phyloP scores from a whole-genome alignment of 768 basidiomycete species.

The Sporobolomyces roseus region DNA sequence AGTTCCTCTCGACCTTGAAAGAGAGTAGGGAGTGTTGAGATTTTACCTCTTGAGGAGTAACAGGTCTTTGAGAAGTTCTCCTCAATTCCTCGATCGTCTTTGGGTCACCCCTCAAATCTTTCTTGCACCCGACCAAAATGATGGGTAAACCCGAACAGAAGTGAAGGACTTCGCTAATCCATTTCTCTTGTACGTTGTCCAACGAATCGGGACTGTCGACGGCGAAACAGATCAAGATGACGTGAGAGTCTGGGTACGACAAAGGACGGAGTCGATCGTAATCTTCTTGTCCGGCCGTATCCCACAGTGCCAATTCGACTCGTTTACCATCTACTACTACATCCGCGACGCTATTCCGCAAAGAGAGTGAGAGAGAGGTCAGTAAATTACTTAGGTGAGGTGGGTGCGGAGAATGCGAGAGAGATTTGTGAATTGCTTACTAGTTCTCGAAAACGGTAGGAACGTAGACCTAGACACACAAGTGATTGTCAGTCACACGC shows the following conservation, averaged over 20 bases:
- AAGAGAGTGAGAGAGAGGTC: not conserved
- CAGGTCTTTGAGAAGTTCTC: conserved; percentile 90
- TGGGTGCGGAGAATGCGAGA: not conserved
- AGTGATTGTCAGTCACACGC: not conserved
- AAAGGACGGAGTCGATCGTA: conserved; percentile 97
- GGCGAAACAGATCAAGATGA: conserved; percentile 98
- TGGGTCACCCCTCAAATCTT: conserved; percentile 89
- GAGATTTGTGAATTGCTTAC: conserved; percentile 4
- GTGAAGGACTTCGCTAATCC: conserved; percentile 98
- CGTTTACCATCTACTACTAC: conserved; percentile 98
- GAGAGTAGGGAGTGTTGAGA: not conserved
- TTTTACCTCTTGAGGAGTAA: conserved; percentile 82
- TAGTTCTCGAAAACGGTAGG: conserved; percentile 99
- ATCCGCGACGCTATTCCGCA: conserved; percentile 65
- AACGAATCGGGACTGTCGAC: conserved; percentile 96
- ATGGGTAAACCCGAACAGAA: conserved; percentile 87
- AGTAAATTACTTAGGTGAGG: not conserved
- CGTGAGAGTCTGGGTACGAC: conserved; percentile 98
- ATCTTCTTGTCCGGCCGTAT: conserved; percentile 99
- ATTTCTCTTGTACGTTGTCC: conserved; percentile 99
- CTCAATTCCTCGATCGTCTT: conserved; percentile 90
- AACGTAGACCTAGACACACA: conserved; percentile 89
- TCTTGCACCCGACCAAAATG: conserved; percentile 98
- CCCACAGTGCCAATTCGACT: conserved; percentile 97
- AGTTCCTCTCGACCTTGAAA: not conserved